These are phyloP conservation scores for Stipa capillata DNA, from an alignment of 176 grass and related monocot species.

Conservation along the genomic window DNA sequence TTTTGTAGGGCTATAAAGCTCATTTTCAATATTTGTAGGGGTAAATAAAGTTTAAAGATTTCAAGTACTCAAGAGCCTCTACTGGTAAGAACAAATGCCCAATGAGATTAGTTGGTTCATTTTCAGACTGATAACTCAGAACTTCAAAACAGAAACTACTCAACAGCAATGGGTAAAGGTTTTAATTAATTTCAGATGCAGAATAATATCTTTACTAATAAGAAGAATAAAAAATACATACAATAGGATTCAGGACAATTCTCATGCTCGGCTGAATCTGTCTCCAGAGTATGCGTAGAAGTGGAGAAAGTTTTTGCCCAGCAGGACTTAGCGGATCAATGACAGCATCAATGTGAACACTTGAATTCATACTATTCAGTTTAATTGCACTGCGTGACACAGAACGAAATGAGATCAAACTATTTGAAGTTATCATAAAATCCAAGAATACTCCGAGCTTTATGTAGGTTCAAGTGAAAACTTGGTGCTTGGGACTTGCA, in stretches of 20 bases:
- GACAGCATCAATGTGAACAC: constrained; percentile 94
- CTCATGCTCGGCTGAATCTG: constrained; percentile 93
- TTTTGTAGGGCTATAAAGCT: no score
- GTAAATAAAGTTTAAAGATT: no score
- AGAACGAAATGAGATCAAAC: constrained; percentile 24
- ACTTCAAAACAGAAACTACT: constrained; percentile 24
- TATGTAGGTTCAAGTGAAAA: background rate
- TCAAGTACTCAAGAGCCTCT: background rate
- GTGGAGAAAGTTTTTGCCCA: constrained; percentile 88
- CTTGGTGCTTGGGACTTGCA: background rate
- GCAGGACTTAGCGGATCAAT: constrained; percentile 89
- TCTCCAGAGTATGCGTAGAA: constrained; percentile 70
- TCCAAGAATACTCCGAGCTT: background rate
- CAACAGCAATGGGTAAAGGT: background rate
- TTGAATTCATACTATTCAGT: constrained; percentile 66
- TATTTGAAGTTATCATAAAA: constrained; percentile 6
- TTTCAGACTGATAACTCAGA: constrained; percentile 10
- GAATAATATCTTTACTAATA: background rate
- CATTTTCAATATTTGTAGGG: no score
- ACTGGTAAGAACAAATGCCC: background rate
- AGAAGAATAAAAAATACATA: constrained; percentile 36
- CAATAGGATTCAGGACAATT: constrained; percentile 97
- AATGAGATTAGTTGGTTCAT: background rate
- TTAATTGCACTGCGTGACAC: constrained; percentile 66
- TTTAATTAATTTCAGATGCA: background rate